Evolutionary conservation across 2,329 filamentous ascomycete species (phyloP), one percentile per base, ranked within the genome.

Genomic region (Chaetomium globosum): DNA sequence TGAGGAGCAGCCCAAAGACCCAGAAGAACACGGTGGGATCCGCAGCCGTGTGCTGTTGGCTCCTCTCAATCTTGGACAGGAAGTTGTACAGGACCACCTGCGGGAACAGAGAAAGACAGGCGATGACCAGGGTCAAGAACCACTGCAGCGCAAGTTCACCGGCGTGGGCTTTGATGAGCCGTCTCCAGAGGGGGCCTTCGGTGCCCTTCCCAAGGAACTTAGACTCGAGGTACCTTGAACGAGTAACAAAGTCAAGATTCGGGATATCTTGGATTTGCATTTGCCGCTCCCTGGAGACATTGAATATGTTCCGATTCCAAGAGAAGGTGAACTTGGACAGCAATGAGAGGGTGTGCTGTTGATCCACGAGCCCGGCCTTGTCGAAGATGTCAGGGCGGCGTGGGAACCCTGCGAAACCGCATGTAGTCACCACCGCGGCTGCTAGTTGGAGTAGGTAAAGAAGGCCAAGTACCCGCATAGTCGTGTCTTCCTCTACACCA

Each of bases 1-100:
- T 74, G 53, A 72, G 66, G 23, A 73, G 69, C 36, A 77, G 68
- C 5, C 71, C 71, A 30, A 75, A 61, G 0, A 75, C 75, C 76
- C 75, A 77, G 33, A 73, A 70, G 64, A 74, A 72, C 13, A 76
- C 70, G 16, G 64, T 65, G 4, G 71, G 73, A n/a, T 73, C 70
- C 6, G 63, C 60, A 3, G 67, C 59, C 16, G 69, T 65, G 51
- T 64, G 60, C 3, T 63, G 51, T 23, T 62, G 68, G 19, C 68
- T 67, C 23, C 57, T 65, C 62, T 76, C 74, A 21, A 77, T 71
- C 26, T 71, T 71, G 55, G 74, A 72, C n/a, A 77, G 68, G 52
- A 77, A 75, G 64, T 75, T 72, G 68, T 75, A 77, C 12, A 77
- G 71, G 23, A 76, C 73, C 30, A 75, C 73, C 60, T 77, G 75